These are phyloP conservation scores for Chenopodium album DNA, from an alignment of 148 eudicot genomes.

Conservation along the genomic window DNA sequence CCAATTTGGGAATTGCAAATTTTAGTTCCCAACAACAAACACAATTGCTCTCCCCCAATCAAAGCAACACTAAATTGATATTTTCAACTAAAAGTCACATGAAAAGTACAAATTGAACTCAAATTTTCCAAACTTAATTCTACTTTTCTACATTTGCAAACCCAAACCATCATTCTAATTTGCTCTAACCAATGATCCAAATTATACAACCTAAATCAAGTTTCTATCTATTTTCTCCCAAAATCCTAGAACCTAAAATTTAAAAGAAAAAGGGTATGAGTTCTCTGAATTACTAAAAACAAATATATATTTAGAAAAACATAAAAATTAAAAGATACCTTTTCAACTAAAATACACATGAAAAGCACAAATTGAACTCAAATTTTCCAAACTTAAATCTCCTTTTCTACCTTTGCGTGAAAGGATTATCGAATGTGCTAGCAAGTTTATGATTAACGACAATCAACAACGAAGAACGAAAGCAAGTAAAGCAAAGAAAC, in stretches of 20 bases:
- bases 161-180: not conserved
- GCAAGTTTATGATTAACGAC: no score
- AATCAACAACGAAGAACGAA: no score
- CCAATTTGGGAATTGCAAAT: not conserved
- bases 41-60: not conserved
- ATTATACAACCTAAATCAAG: slow-evolving; percentile 9
- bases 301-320: not conserved
- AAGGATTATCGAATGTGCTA: no score
- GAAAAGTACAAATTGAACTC: slow-evolving; percentile 1
- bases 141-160: not conserved
- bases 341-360: not conserved
- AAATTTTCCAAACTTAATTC: not conserved
- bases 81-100: not conserved
- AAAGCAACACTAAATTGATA: not conserved
- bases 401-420: no score
- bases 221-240: not conserved
- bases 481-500: no score
- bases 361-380: no score
- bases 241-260: slow-evolving; percentile 5
- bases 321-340: slow-evolving; percentile 35
- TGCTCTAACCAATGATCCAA: not conserved
- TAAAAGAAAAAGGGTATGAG: not conserved
- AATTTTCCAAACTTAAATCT: no score
- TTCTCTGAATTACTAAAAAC: not conserved
- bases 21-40: not conserved